phyloP scores from a whole-genome alignment of 2,329 filamentous ascomycete species.

The Fusarium keratoplasticum region DNA sequence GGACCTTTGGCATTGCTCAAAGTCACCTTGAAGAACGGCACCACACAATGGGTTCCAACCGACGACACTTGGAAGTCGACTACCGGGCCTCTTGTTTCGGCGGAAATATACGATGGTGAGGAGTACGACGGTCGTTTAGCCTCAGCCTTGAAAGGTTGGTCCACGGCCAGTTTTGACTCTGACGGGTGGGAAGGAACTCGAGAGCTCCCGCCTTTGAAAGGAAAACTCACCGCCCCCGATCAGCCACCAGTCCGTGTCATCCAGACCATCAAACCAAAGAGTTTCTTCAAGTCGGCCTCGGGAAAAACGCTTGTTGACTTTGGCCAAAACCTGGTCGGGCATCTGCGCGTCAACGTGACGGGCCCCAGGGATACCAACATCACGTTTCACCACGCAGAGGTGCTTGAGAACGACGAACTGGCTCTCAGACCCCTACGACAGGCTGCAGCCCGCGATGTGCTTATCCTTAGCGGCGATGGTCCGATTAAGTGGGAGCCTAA shows the following conservation, averaged over 20 bases:
- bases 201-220: not conserved
- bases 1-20: constrained; percentile 52
- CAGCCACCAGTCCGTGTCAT: constrained; percentile 54
- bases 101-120: constrained; percentile 65
- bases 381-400: constrained; percentile 64
- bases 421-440: constrained; percentile 52
- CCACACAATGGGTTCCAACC: constrained; percentile 44
- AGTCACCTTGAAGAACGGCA: constrained; percentile 49
- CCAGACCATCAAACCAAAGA: constrained; percentile 45
- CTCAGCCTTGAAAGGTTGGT: constrained; percentile 42
- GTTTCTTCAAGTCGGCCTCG: constrained; percentile 51
- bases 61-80: constrained; percentile 53
- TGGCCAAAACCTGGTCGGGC: constrained; percentile 68
- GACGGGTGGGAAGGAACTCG: constrained; percentile 49
- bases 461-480: constrained; percentile 1
- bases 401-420: constrained; percentile 62
- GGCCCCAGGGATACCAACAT: constrained; percentile 56
- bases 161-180: constrained; percentile 50
- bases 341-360: constrained; percentile 53
- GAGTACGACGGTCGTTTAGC: constrained; percentile 58
- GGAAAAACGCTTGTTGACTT: constrained; percentile 65
- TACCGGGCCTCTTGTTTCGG: constrained; percentile 45
- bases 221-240: constrained; percentile 48
- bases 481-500: constrained; percentile 44
- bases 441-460: constrained; percentile 56